Evolutionary conservation across 2,329 filamentous ascomycete genomes (phyloP).

Genomic region (Botrytis medusae): DNA sequence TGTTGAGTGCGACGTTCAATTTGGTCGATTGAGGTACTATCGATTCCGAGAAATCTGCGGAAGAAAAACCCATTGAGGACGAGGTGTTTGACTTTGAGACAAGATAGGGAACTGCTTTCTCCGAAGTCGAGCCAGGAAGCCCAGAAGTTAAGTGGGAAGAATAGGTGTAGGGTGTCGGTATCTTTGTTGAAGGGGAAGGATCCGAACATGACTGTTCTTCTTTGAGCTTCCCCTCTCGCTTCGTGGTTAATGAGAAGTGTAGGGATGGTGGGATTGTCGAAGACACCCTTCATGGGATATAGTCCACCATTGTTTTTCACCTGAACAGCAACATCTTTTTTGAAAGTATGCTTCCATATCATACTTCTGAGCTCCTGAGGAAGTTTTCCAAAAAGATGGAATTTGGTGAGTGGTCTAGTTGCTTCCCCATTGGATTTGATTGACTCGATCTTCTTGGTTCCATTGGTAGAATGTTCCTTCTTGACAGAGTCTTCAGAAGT

Average conservation of each 20-base stretch:
- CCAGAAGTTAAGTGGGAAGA: neutral
- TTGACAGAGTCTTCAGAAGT: neutral
- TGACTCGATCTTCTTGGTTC: neutral
- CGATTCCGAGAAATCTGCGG: neutral
- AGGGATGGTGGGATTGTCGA: neutral
- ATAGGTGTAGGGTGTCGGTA: neutral
- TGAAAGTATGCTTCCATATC: neutral
- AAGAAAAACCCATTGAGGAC: neutral
- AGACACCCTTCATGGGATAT: neutral
- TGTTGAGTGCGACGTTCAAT: neutral
- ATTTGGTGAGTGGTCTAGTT: neutral
- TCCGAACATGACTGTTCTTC: neutral
- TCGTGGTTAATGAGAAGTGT: neutral
- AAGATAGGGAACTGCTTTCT: neutral
- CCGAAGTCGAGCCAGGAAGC: neutral
- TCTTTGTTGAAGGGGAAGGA: neutral
- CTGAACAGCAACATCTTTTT: neutral
- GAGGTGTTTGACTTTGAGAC: neutral
- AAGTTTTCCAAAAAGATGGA: neutral
- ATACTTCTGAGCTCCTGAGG: neutral
- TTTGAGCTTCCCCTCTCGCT: neutral
- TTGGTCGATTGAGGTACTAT: neutral
- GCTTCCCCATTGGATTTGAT: accelerated
- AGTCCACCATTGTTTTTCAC: neutral
- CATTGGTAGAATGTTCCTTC: neutral